These are phyloP conservation scores for Talaromyces stipitatus DNA, from an alignment of 495 filamentous ascomycete species.

Conservation along the genomic window DNA sequence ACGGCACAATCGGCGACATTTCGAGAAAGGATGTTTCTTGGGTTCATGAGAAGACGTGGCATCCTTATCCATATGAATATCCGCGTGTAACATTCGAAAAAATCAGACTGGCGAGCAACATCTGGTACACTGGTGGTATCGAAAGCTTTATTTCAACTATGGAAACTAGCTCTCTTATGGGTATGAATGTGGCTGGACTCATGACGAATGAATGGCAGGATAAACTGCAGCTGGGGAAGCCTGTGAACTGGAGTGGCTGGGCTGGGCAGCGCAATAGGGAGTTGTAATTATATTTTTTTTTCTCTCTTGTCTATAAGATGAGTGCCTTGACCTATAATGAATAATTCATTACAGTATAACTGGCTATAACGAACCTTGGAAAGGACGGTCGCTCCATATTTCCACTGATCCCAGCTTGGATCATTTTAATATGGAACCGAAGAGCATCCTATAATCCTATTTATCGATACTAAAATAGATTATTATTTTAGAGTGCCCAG, in stretches of 20 bases:
- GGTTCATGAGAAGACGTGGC: conserved; percentile 69
- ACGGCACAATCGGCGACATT: conserved; percentile 27
- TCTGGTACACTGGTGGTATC: conserved; percentile 92
- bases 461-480: no score
- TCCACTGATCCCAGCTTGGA: no score
- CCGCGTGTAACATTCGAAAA: conserved; percentile 88
- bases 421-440: no score
- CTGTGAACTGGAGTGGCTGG: conserved; percentile 2
- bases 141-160: conserved; percentile 96
- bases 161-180: conserved; percentile 96
- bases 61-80: conserved; percentile 75
- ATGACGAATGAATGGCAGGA: conserved; percentile 57
- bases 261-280: not conserved
- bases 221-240: not conserved
- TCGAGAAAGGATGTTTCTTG: conserved; percentile 57
- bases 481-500: no score
- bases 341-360: no score
- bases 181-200: conserved; percentile 82
- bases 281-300: not conserved
- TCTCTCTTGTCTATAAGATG: no score
- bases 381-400: no score
- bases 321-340: no score
- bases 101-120: conserved; percentile 47
- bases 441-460: no score
- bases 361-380: no score